Base-by-base conservation (phyloP, 768 basidiomycete genomes). In the Tylopilus intermedius region DNA sequence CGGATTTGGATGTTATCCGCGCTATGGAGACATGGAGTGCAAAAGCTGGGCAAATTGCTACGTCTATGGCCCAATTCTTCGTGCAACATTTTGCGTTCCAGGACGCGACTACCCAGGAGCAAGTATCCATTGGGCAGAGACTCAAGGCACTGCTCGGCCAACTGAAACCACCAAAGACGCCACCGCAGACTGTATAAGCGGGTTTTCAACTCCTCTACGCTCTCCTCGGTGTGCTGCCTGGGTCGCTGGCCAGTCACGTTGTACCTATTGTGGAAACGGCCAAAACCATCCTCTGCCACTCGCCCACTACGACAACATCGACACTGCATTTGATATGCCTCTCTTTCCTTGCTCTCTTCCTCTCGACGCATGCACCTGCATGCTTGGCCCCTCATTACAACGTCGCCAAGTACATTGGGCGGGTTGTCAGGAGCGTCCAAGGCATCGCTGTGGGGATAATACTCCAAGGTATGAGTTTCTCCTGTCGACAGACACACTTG, bases 271-370 rank as follows among this genome's bases (percentile, higher is more conserved):
- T 84, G 18, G 62, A 81, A 2, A 86, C 80, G 14, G 78, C 83
- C 18, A 87, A 83, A 64, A 69, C 72, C 27, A 79, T 90, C 13
- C 72, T 93, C 8, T 78, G 80, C 0, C 82, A 86, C 53, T 68
- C 86, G 1, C 79, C 86, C 2, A 82, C 83, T 8, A 88, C 88
- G 0, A 86, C 87, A 18, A 18, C 18, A 18, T 18, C 18, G 18
- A 18, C 18, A 18, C 18, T 18, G 18, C 18, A 18, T 18, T 76
- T 93, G 49, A 84, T 88, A 1, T 85, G 86, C 56, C 76, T 98
- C 18, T 83, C 88, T 2, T 97, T 99, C 79, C 80, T 94, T 27
- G 78, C 84, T 1, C 74, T 85, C 2, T 91, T 94, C 72, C 90
- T 98, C 70, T 78, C 83, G 5, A 76, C 77, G 62, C 86, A 4